Evolutionary conservation across 257 asterid genomes (phyloP).

Genomic region (Solanum etuberosum): DNA sequence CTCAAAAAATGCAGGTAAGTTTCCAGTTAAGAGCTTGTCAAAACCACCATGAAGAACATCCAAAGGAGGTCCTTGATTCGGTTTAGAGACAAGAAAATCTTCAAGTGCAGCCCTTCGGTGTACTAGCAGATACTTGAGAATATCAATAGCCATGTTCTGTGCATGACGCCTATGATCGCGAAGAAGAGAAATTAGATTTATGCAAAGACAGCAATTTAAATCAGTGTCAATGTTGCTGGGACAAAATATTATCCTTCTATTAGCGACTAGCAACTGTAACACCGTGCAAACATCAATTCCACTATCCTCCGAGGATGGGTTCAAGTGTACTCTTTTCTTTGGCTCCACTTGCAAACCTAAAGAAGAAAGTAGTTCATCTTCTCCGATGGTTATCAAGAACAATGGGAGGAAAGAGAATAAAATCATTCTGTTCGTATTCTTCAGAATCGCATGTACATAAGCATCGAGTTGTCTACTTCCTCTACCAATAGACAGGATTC

Average conservation of each 20-base stretch:
- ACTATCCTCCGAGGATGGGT: conserved; percentile 48
- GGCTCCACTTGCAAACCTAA: conserved; percentile 67
- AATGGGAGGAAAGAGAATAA: conserved; percentile 90
- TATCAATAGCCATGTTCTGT: conserved; percentile 75
- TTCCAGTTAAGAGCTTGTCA: conserved; percentile 82
- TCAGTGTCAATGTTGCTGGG: conserved; percentile 92
- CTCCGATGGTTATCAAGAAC: conserved; percentile 78
- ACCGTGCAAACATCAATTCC: conserved; percentile 61
- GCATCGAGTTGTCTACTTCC: conserved; percentile 87
- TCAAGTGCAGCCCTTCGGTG: conserved; percentile 91
- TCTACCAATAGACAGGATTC: conserved; percentile 89
- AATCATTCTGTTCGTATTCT: conserved; percentile 73
- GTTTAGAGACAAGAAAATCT: conserved; percentile 83
- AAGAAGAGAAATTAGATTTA: conserved; percentile 76
- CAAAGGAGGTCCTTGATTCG: conserved; percentile 70
- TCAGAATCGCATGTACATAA: conserved; percentile 64
- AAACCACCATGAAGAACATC: conserved; percentile 89
- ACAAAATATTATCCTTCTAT: conserved; percentile 77
- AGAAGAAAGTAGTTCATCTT: conserved; percentile 71
- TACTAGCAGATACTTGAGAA: conserved; percentile 83
- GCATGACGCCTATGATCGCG: conserved; percentile 62
- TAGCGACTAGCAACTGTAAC: conserved; percentile 80
- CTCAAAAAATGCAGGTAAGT: conserved; percentile 59
- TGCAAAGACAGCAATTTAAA: conserved; percentile 88
- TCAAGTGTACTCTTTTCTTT: conserved; percentile 35